phyloP scores from a whole-genome alignment of 2,329 filamentous ascomycete genomes.

The Diaporthe nobilis region DNA sequence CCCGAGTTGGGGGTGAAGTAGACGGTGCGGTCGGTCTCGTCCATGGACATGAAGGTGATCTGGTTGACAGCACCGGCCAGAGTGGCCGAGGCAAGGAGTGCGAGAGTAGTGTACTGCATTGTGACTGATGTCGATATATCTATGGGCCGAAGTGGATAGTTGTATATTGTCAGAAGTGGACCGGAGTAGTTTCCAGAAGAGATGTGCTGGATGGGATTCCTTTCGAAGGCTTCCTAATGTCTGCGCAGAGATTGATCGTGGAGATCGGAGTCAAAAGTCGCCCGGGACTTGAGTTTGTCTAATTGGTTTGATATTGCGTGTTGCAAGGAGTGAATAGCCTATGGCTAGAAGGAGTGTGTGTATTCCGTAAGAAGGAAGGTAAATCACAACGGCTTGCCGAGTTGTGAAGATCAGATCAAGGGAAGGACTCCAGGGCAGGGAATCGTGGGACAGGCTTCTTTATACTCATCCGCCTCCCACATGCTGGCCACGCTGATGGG shows the following conservation, averaged over 20 bases:
- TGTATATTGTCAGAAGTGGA: constrained; percentile 21
- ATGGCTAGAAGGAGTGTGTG: constrained; percentile 39
- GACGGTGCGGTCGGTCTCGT: constrained; percentile 63
- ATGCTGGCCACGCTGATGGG: constrained; percentile 18
- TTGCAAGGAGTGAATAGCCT: constrained; percentile 40
- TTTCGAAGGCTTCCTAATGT: constrained; percentile 32
- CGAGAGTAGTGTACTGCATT: constrained; percentile 68
- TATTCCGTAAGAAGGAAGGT: constrained; percentile 30
- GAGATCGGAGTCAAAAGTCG: constrained; percentile 39
- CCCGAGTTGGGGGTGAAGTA: constrained; percentile 64
- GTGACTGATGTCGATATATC: constrained; percentile 53
- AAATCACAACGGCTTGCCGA: constrained; percentile 40
- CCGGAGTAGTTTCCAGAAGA: constrained; percentile 21
- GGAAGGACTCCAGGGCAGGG: neutral
- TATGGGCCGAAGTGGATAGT: neutral
- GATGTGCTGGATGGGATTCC: constrained; percentile 27
- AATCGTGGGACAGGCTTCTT: constrained; percentile 37
- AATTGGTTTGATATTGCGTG: constrained; percentile 28
- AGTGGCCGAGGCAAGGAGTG: constrained; percentile 57
- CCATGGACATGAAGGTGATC: constrained; percentile 72
- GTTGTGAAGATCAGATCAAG: constrained; percentile 11
- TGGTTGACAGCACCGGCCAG: constrained; percentile 61
- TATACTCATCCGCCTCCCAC: constrained; percentile 33
- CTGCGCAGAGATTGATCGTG: constrained; percentile 25
- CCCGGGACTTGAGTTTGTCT: constrained; percentile 38